A percentile compares a stretch with the other conserved stretches of the same genome.
phyloP scores from a whole-genome alignment of 2,329 filamentous ascomycete species.

The Rutstroemia sp. region DNA sequence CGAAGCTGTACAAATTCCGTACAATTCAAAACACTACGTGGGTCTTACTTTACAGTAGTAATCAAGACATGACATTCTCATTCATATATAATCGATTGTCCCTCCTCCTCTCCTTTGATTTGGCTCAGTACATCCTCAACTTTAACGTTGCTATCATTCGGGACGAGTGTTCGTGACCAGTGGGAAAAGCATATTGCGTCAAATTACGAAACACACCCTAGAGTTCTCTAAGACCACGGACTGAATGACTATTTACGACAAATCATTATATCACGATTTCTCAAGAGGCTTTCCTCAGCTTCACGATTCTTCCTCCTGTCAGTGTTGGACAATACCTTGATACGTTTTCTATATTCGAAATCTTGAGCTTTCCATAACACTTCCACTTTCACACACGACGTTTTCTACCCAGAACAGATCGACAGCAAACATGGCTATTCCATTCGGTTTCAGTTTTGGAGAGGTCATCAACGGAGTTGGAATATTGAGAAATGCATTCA shows the following conservation, averaged over 20 bases:
- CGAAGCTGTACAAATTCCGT: neutral
- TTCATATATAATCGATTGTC: constrained; percentile 4
- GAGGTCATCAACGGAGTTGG: constrained; percentile 7
- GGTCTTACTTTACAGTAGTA: neutral
- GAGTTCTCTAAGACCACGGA: neutral
- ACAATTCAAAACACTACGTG: constrained; percentile 8
- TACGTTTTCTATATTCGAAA: neutral
- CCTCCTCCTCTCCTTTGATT: neutral
- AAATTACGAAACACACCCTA: neutral
- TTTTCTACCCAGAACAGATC: neutral
- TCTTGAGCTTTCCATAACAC: neutral
- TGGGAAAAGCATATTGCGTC: no score
- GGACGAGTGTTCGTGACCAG: neutral
- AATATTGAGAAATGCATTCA: constrained; percentile 5
- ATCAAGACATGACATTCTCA: neutral
- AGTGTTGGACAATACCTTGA: constrained; percentile 4
- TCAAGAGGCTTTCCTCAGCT: constrained; percentile 7
- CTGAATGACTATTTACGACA: constrained; percentile 8
- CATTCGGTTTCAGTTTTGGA: constrained; percentile 7
- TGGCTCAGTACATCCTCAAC: neutral
- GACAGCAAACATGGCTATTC: constrained; percentile 4
- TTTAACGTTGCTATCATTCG: neutral
- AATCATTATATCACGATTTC: constrained; percentile 6
- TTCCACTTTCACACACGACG: neutral
- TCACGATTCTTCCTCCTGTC: constrained; percentile 4